These are phyloP conservation scores for Sporothrix pseudoabietina DNA, from an alignment of 2,329 filamentous ascomycete genomes.

Conservation along the genomic window DNA sequence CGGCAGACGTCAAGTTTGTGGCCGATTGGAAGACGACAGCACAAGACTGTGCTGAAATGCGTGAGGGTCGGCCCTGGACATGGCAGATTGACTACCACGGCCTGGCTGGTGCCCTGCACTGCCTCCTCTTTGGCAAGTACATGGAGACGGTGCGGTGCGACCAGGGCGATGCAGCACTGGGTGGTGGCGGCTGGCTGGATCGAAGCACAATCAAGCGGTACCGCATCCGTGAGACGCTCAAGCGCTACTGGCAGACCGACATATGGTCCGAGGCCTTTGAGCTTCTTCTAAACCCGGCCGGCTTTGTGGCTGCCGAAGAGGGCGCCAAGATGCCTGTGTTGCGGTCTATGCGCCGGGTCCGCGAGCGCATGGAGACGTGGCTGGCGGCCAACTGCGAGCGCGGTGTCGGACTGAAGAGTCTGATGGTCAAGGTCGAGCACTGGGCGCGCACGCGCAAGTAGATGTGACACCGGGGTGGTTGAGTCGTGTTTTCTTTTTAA, in stretches of 20 bases:
- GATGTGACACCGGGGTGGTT: background rate
- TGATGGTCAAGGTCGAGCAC: constrained; percentile 65
- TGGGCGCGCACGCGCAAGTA: constrained; percentile 46
- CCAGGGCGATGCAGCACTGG: constrained; percentile 45
- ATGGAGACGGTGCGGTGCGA: constrained; percentile 73
- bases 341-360: constrained; percentile 65
- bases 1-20: constrained; percentile 77
- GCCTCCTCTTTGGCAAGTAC: constrained; percentile 89
- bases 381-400: constrained; percentile 79
- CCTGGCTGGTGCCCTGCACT: constrained; percentile 83
- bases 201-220: constrained; percentile 66
- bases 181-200: constrained; percentile 37
- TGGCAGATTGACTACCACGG: constrained; percentile 98
- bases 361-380: constrained; percentile 83
- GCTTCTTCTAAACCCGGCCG: constrained; percentile 78
- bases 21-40: constrained; percentile 91
- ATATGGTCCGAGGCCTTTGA: constrained; percentile 85
- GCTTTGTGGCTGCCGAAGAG: constrained; percentile 60
- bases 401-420: constrained; percentile 71
- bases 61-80: constrained; percentile 91
- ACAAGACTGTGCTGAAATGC: constrained; percentile 93
- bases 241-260: constrained; percentile 95
- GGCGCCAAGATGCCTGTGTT: constrained; percentile 71
- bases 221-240: constrained; percentile 77
- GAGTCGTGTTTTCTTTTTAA: background rate